phyloP scores from a whole-genome alignment of 2,329 filamentous ascomycete genomes.

The Paramyrothecium roridum region DNA sequence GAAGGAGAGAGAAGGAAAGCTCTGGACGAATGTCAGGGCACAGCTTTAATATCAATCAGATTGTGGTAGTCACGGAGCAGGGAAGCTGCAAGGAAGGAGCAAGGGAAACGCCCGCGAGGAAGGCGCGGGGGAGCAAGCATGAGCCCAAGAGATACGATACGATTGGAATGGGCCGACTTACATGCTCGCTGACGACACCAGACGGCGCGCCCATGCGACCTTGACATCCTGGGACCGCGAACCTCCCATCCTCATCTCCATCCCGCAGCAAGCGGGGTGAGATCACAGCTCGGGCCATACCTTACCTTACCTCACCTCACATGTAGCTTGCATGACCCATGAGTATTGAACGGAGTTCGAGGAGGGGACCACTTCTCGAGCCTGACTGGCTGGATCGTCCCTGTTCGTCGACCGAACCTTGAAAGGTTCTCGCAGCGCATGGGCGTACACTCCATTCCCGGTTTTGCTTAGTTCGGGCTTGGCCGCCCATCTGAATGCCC shows the following conservation, averaged over 20 bases:
- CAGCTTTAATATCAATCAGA: too few relatives aligned
- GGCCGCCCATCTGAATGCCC: too few relatives aligned
- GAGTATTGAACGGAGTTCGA: too few relatives aligned
- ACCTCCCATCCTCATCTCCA: too few relatives aligned
- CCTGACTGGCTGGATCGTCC: too few relatives aligned
- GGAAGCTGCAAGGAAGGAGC: constrained; percentile 2
- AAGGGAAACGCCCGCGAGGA: constrained; percentile 1
- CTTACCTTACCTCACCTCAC: neutral
- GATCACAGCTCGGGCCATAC: neutral
- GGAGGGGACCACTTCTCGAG: too few relatives aligned
- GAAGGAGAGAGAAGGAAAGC: constrained; percentile 8
- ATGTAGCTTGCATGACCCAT: too few relatives aligned
- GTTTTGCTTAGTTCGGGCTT: too few relatives aligned
- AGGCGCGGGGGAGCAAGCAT: neutral
- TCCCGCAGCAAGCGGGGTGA: neutral
- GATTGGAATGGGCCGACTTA: constrained; percentile 1
- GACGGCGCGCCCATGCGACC: neutral
- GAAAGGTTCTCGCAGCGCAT: too few relatives aligned
- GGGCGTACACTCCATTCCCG: too few relatives aligned
- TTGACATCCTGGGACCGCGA: neutral
- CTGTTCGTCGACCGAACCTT: too few relatives aligned
- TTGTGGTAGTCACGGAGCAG: too few relatives aligned
- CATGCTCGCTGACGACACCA: constrained; percentile 3
- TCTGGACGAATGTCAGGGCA: neutral
- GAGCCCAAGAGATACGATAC: neutral